Evolutionary conservation across 257 asterid genomes (phyloP).

Genomic region (Nicotiana attenuata): DNA sequence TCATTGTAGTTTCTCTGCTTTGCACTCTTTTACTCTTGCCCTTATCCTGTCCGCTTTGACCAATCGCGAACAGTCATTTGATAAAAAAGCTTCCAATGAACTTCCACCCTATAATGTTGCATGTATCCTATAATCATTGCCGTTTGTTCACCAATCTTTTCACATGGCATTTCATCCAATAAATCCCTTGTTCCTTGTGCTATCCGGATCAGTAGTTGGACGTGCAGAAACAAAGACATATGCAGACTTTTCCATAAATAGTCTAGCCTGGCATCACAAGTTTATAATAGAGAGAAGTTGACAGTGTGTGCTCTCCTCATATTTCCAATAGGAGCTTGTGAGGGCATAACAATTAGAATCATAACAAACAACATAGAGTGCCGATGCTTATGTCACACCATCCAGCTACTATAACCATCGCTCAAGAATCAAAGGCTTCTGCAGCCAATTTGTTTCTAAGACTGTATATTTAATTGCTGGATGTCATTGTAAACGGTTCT

Average conservation of each 20-base stretch:
- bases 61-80: too few species aligned
- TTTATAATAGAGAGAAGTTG: not conserved
- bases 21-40: not conserved
- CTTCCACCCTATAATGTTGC: too few species aligned
- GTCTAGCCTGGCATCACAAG: not conserved
- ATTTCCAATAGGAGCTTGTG: not conserved
- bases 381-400: not conserved
- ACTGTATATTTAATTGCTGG: conserved; percentile 24
- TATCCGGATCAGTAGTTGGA: not conserved
- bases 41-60: too few species aligned
- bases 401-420: not conserved
- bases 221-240: not conserved
- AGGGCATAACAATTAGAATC: not conserved
- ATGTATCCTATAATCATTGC: too few species aligned
- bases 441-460: not conserved
- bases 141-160: too few species aligned
- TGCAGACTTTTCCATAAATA: not conserved
- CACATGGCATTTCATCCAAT: not conserved
- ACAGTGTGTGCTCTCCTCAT: not conserved
- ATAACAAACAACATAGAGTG: not conserved
- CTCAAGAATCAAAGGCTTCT: not conserved
- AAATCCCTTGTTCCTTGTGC: not conserved
- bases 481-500: conserved; percentile 35
- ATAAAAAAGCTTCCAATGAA: too few species aligned
- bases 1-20: not conserved